phyloP scores from a whole-genome alignment of 768 basidiomycete genomes.

The Suillus americanus region DNA sequence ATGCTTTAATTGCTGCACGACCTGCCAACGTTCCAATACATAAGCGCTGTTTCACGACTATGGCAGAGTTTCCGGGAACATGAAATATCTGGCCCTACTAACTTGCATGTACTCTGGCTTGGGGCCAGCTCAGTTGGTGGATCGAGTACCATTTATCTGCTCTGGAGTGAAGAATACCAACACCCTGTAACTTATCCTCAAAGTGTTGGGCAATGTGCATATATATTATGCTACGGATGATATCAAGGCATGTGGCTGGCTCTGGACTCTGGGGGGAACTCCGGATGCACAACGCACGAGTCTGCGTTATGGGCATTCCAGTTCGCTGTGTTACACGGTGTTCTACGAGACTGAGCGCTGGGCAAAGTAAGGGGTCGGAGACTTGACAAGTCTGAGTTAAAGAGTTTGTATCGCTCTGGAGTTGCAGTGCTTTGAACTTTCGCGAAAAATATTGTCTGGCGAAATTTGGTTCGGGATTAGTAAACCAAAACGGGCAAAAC shows the following conservation, averaged over 20 bases:
- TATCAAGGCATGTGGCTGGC: not conserved
- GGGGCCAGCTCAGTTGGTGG: not conserved
- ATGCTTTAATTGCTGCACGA: not conserved
- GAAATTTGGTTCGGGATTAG: not conserved
- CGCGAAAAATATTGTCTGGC: no score
- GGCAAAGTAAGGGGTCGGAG: not conserved
- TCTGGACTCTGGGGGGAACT: not conserved
- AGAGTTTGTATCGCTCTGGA: no score
- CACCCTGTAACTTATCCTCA: not conserved
- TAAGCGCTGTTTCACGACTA: not conserved
- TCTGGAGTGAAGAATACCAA: not conserved
- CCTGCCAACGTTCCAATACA: not conserved
- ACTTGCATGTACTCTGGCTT: not conserved
- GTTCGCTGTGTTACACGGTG: not conserved
- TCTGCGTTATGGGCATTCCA: not conserved
- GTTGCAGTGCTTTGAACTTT: no score
- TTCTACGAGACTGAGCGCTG: not conserved
- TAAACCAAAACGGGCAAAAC: not conserved
- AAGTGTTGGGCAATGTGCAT: not conserved
- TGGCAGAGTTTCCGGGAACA: not conserved
- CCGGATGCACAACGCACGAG: not conserved
- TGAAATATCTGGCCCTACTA: not conserved
- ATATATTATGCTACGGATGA: not conserved
- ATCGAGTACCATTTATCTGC: not conserved
- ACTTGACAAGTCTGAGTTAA: no score